Conservation (phyloP, 495 filamentous ascomycete species). For the Talaromyces borbonicus region DNA sequence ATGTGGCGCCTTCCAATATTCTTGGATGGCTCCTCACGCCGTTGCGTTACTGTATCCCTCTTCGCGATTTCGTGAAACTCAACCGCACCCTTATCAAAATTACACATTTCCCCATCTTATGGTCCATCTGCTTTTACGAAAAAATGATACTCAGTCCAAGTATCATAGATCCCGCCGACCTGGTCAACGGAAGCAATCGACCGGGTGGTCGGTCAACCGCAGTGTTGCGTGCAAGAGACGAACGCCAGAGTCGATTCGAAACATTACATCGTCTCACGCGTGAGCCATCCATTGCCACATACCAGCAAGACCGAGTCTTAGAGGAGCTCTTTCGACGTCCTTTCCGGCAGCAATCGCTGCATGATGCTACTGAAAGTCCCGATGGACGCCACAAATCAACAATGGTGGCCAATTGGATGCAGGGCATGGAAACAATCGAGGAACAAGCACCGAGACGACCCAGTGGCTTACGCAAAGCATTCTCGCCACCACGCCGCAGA, state of each 20-base stretch:
- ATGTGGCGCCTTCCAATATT: slow-evolving; percentile 80
- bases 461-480: slow-evolving; percentile 22
- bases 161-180: slow-evolving; percentile 67
- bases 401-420: slow-evolving; percentile 81
- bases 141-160: slow-evolving; percentile 56
- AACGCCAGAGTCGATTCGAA: slow-evolving; percentile 42
- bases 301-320: slow-evolving; percentile 80
- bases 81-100: slow-evolving; percentile 83
- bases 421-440: slow-evolving; percentile 54
- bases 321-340: slow-evolving; percentile 79
- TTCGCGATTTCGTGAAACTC: slow-evolving; percentile 65
- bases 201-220: slow-evolving; percentile 20
- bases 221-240: slow-evolving; percentile 16
- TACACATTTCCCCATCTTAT: slow-evolving; percentile 79
- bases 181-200: slow-evolving; percentile 42
- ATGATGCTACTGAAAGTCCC: slow-evolving; percentile 38
- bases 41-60: slow-evolving; percentile 64
- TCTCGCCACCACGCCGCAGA: slow-evolving; percentile 28
- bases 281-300: slow-evolving; percentile 74
- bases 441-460: slow-evolving; percentile 23
- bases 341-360: slow-evolving; percentile 34
- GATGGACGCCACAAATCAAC: slow-evolving; percentile 59
- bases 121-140: slow-evolving; percentile 81
- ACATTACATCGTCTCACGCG: slow-evolving; percentile 65
- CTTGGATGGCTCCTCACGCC: slow-evolving; percentile 80